Percentiles rank a stretch among this genome's conserved stretches.
Conservation (phyloP, 2,329 filamentous ascomycete species). For the Xylariaceae sp. region DNA sequence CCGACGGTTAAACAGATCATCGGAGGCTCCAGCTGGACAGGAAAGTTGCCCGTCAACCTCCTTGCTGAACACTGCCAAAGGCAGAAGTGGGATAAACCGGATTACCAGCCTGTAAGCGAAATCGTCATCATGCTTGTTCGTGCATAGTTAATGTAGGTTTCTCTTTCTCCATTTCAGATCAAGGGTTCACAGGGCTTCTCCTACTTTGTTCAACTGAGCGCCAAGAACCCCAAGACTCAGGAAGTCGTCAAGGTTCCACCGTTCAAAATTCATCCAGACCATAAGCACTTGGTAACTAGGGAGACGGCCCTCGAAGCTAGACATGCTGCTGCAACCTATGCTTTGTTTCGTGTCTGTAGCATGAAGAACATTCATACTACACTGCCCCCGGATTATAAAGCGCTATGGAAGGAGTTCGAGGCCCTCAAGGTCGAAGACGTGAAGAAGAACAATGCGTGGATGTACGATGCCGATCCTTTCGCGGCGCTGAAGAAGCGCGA, state of each 20-base stretch:
- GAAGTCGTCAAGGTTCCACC: slow-evolving; percentile 70
- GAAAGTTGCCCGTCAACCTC: slow-evolving; percentile 90
- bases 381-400: slow-evolving; percentile 82
- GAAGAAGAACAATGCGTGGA: slow-evolving; percentile 73
- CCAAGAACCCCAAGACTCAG: slow-evolving; percentile 74
- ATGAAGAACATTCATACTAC: slow-evolving; percentile 96
- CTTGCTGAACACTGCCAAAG: slow-evolving; percentile 93
- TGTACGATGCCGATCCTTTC: slow-evolving; percentile 96
- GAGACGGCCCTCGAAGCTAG: slow-evolving; percentile 82
- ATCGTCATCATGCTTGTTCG: slow-evolving; percentile 15
- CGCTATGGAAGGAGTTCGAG: slow-evolving; percentile 88
- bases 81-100: slow-evolving; percentile 90
- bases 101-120: slow-evolving; percentile 69
- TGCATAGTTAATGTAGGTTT: slow-evolving; percentile 24
- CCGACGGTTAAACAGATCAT: slow-evolving; percentile 75
- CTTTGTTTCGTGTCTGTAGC: slow-evolving; percentile 83
- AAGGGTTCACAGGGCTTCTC: slow-evolving; percentile 70
- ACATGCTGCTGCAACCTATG: slow-evolving; percentile 90
- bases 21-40: slow-evolving; percentile 93
- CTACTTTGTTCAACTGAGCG: slow-evolving; percentile 73
- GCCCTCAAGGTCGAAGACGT: slow-evolving; percentile 75
- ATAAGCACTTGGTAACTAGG: slow-evolving; percentile 70
- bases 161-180: slow-evolving; percentile 34
- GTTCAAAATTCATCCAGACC: slow-evolving; percentile 71
- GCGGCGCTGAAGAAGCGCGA: slow-evolving; percentile 72